These are phyloP conservation scores for Stromatinia cepivora DNA, from an alignment of 2,329 filamentous ascomycete species.

Conservation along the genomic window DNA sequence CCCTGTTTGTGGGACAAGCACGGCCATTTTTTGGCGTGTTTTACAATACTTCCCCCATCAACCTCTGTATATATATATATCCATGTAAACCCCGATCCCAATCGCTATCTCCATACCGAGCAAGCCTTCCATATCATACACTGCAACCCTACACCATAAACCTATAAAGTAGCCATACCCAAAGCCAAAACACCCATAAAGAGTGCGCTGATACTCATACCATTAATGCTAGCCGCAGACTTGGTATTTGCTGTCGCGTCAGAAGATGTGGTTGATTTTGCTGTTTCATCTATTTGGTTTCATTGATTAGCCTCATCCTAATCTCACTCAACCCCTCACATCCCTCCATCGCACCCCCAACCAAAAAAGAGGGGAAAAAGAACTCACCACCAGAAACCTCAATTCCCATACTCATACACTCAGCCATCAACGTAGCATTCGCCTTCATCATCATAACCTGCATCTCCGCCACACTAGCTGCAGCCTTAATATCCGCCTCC, in stretches of 20 bases:
- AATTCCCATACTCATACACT: conserved; percentile 14
- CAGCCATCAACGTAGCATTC: conserved; percentile 43
- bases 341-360: background rate
- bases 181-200: conserved; percentile 5
- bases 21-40: no score
- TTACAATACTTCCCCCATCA: no score
- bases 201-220: background rate
- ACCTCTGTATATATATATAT: no score
- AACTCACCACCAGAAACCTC: background rate
- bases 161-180: background rate
- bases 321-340: background rate
- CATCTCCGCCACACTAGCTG: conserved; percentile 40
- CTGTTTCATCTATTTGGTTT: background rate
- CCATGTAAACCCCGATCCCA: no score
- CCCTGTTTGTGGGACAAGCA: no score
- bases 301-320: background rate
- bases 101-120: no score
- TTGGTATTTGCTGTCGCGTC: background rate
- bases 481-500: conserved; percentile 43
- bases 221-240: background rate
- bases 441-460: conserved; percentile 40
- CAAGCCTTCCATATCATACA: no score
- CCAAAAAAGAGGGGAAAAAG: background rate
- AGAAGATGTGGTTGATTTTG: background rate
- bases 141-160: background rate